Evolutionary conservation across 2,329 filamentous ascomycete genomes (phyloP), one percentile per base, ranked within the genome.

Genomic region (Nigrospora osmanthi): DNA sequence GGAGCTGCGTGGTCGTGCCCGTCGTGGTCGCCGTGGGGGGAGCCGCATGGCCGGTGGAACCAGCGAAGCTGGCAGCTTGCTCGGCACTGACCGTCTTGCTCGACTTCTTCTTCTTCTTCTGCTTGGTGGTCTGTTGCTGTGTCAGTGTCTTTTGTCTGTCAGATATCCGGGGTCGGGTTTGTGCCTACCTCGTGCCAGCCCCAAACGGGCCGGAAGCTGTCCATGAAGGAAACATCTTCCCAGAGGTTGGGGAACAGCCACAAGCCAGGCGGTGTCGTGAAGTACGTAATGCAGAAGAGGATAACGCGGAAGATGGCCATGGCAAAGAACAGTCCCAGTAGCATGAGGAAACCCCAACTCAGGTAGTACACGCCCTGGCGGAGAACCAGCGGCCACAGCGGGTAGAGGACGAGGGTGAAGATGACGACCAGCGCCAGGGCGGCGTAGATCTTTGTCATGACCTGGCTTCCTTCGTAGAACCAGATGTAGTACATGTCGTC

Each of bases 161-260:
- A 12, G 6, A 16, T 14, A 43, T 55, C 53, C 16, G 62, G 63
- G 60, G 61, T 40, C 28, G 11, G 9, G 2, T 6, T 19, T 38
- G 13, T 19, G 66, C 78, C 66, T 62, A 94, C 89, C 80, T 95
- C 90, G 65, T 98, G 93, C 93, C 93, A 98, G 48, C 89, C 93
- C 91, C 93, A 98, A 6, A 95, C 69, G 16, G 93, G 93, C 60
- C 85, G 85, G 77, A 98, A 98, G 59, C 87, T 94, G 63, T 98
- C 93, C 66, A 98, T 85, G 70, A 98, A 97, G 9, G 91, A 95
- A 28, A 98, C 93, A 62, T 98, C 93, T 65, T 98, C 93, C 72
- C 96, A 98, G 16, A 98, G 71, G 62, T 98, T 98, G 40, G 93
- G 93, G 69, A 91, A 98, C 38, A 98, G 76, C 93, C 93, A 98